Conservation (phyloP, 768 basidiomycete genomes). For the Mycena epipterygia region DNA sequence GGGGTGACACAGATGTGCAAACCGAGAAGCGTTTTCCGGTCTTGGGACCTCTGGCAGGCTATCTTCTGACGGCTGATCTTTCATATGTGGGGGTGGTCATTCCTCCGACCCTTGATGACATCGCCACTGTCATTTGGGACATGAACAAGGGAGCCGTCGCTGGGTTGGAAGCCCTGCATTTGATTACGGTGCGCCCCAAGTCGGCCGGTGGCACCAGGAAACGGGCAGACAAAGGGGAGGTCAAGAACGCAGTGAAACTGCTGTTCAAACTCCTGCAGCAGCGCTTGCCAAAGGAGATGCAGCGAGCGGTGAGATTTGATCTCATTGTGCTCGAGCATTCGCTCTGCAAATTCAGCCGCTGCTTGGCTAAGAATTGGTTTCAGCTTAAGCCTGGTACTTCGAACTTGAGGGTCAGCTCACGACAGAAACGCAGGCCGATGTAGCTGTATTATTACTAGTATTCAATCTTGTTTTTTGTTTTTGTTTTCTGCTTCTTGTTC, state of each 20-base stretch:
- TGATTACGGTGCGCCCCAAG: background rate
- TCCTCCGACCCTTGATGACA: background rate
- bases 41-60: slow-evolving; percentile 2
- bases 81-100: slow-evolving; percentile 3
- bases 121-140: background rate
- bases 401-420: no score
- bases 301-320: background rate
- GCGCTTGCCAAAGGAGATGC: background rate
- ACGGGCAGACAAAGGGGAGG: background rate
- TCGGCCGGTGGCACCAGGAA: background rate
- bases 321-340: background rate
- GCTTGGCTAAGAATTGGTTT: background rate
- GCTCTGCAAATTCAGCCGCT: background rate
- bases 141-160: slow-evolving; percentile 20
- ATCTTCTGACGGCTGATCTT: slow-evolving; percentile 16
- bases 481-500: no score
- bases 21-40: slow-evolving; percentile 1
- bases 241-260: no score
- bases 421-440: no score
- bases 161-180: slow-evolving; percentile 5
- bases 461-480: no score
- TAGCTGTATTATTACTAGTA: no score
- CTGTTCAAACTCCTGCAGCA: no score
- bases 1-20: background rate
- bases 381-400: no score